Conservation (phyloP, 73 alveolate genomes). For the Tetrahymena malaccensis region DNA sequence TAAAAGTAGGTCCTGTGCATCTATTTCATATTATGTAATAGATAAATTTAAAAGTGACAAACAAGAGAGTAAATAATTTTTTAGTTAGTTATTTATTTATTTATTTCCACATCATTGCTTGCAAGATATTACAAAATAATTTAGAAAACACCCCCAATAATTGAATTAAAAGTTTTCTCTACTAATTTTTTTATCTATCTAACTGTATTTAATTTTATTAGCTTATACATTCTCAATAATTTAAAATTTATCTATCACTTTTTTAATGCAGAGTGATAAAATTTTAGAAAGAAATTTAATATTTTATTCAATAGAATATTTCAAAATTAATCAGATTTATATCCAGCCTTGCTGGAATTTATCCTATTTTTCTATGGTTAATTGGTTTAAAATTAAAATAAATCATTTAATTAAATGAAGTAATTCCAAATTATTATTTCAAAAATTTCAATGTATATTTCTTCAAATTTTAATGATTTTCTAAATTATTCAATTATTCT, state of each 20-base stretch:
- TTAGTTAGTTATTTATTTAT: too few species aligned
- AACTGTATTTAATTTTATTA: neutral
- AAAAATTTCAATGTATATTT: neutral
- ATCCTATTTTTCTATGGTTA: neutral
- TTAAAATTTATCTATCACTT: neutral
- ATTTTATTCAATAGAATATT: neutral
- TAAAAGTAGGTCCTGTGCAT: neutral
- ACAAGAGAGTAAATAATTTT: neutral
- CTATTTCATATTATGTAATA: neutral
- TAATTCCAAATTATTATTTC: neutral
- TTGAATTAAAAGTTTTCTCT: too few species aligned
- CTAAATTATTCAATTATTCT: too few species aligned
- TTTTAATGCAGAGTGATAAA: neutral
- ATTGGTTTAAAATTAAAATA: neutral
- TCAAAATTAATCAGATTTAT: neutral
- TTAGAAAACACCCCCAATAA: neutral
- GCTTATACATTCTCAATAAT: neutral
- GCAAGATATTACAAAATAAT: neutral
- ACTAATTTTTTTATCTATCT: neutral
- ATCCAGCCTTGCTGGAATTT: neutral
- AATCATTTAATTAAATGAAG: neutral
- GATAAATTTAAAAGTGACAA: neutral
- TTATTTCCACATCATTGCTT: neutral
- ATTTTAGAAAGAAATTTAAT: neutral
- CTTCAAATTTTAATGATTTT: neutral